Evolutionary conservation across 192 early-diverging fungal genomes (phyloP).

Genomic region (Gigaspora rosea): DNA sequence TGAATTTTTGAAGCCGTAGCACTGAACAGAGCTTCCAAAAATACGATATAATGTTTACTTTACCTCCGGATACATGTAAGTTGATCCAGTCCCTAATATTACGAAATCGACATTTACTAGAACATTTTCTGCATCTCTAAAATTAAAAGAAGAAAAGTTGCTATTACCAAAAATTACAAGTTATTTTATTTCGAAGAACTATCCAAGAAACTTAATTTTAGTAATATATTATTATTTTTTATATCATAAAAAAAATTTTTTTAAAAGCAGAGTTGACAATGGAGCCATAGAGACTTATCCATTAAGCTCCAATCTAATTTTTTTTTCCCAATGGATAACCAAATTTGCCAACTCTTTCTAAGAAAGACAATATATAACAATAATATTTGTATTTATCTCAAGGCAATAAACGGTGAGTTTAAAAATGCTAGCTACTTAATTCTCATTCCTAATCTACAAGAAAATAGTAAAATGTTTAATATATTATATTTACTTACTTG

Average conservation of each 20-base stretch:
- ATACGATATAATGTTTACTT: neutral
- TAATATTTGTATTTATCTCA: no score
- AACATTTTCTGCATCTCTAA: neutral
- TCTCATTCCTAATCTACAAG: neutral
- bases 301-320: no score
- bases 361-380: no score
- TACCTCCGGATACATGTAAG: slow-evolving; percentile 21
- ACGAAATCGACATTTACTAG: slow-evolving; percentile 3
- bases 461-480: neutral
- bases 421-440: no score
- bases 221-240: no score
- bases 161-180: neutral
- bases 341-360: no score
- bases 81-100: neutral
- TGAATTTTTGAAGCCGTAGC: neutral
- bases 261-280: no score
- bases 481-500: neutral
- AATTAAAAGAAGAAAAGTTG: neutral
- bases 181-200: neutral
- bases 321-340: no score
- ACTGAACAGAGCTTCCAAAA: neutral
- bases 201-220: no score
- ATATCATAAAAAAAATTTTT: no score
- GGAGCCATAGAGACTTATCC: no score
- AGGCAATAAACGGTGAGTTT: no score